A percentile compares a stretch with the other conserved stretches of the same genome.
Evolutionary conservation across 371 early-diverging fungal genomes (phyloP).

Genomic region (Fennellomyces sp.): DNA sequence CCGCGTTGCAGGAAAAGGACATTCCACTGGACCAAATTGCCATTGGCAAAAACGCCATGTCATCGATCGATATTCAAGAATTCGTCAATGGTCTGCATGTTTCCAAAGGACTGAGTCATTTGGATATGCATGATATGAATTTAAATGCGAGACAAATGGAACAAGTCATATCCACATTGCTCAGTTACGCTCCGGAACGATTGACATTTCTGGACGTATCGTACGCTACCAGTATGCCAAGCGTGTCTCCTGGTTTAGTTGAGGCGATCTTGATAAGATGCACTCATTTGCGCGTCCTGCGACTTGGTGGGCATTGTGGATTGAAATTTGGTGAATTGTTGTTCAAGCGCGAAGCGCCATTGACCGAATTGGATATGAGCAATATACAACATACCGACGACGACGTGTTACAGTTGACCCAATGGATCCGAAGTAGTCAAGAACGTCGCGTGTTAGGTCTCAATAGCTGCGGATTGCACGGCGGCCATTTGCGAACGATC

Average conservation of each 20-base stretch:
- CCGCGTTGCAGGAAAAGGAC: neutral
- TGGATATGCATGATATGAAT: constrained; percentile 33
- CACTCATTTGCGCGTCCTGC: constrained; percentile 20
- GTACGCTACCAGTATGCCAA: neutral
- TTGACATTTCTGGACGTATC: constrained; percentile 23
- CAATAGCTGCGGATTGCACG: constrained; percentile 31
- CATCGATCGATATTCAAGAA: constrained; percentile 23
- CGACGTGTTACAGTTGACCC: neutral
- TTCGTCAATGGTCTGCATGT: constrained; percentile 29
- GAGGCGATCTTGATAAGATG: constrained; percentile 23
- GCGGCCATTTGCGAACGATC: constrained; percentile 29
- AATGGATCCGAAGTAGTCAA: neutral
- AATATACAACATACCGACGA: neutral
- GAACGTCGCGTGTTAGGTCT: constrained; percentile 24
- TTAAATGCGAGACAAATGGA: constrained; percentile 30
- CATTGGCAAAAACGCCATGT: constrained; percentile 32
- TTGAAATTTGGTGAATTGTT: neutral
- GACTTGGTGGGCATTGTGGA: constrained; percentile 2
- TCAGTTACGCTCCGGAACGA: constrained; percentile 19
- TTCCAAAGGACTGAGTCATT: constrained; percentile 25
- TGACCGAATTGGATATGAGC: neutral
- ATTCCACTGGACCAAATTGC: constrained; percentile 28
- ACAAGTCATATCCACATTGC: constrained; percentile 14
- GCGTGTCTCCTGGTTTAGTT: constrained; percentile 19
- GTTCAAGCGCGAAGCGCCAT: neutral